Evolutionary conservation across 2,329 filamentous ascomycete species (phyloP).

Genomic region (Monosporascus sp.): DNA sequence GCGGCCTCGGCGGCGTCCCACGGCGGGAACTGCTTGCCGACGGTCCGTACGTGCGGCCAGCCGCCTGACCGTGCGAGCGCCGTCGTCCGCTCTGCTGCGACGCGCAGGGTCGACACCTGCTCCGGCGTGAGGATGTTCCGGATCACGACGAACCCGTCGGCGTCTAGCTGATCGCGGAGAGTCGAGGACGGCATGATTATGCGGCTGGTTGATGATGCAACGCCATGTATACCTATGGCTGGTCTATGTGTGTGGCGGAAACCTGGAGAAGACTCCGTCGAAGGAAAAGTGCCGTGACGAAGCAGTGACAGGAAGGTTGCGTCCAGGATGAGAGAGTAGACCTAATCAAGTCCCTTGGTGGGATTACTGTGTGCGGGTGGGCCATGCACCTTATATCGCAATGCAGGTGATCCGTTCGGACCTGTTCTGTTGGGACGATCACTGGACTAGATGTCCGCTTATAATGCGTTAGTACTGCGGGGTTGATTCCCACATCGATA

Average conservation of each 20-base stretch:
- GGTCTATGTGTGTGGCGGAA: too few species aligned
- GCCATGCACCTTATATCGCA: neutral
- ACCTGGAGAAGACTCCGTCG: too few species aligned
- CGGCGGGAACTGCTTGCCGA: slow-evolving; percentile 87
- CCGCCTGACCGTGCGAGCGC: slow-evolving; percentile 58
- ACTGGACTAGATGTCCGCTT: neutral
- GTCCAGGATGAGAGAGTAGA: neutral
- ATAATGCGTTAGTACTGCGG: neutral
- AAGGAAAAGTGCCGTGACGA: too few species aligned
- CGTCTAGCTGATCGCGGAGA: slow-evolving; percentile 52
- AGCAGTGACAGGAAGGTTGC: too few species aligned
- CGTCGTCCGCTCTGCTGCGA: slow-evolving; percentile 53
- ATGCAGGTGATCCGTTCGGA: neutral
- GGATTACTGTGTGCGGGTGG: neutral
- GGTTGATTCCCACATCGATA: neutral
- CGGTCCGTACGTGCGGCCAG: slow-evolving; percentile 78
- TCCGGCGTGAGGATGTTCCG: slow-evolving; percentile 54
- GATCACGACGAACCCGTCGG: slow-evolving; percentile 72
- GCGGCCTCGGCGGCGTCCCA: slow-evolving; percentile 55
- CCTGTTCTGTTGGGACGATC: neutral
- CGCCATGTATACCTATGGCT: neutral
- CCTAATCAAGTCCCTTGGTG: neutral
- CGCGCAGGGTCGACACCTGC: slow-evolving; percentile 55
- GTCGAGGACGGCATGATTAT: slow-evolving; percentile 1
- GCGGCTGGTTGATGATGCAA: slow-evolving; percentile 1